Evolutionary conservation across 306 rosid species (phyloP), one percentile per base, ranked within the genome.

Genomic region (Astragalus glycyphyllos): DNA sequence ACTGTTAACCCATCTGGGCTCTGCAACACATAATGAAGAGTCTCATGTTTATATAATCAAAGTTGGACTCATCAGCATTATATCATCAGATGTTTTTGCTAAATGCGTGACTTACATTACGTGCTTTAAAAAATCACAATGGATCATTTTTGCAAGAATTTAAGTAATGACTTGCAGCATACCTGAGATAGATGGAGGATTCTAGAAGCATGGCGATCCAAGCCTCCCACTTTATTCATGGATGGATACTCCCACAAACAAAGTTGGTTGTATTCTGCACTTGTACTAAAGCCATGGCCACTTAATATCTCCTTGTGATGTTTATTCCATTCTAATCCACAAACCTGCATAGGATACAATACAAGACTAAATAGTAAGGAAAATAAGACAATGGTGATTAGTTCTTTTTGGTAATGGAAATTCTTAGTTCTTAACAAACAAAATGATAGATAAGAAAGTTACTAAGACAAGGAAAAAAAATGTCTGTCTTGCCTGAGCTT

Each of bases 291-390:
- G 34, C 97, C 97, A 71, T 90, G 97, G 8, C 87, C 97, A 69
- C 97, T 90, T 74, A 90, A 68, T 65, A 90, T 50, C 80, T 88
- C 96, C 62, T 78, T 88, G 78, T 85, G 89, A 79, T 88, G 92
- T 71, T 74, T 86, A 70, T 90, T 90, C 95, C 97, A 90, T 70
- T 90, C 89, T 48, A 86, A 78, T 68, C 97, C 95, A 80, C 92
- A 90, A 47, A 90, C 84, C 97, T 85, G 77, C 58, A 65, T 62
- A 74, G 11, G 72, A 67, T 8, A 59, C 71, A 15, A 70, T 3
- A 20, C 26, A 42, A 5, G 76, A 26, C 56, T 46, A 57, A 32
- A 41, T 5, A 66, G 14, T n/a, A 49, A 60, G 62, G 23, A 37
- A 31, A 5, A 16, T 48, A 29, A 58, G 53, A 57, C 42, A 45